Base-by-base conservation (phyloP, 805 yeast species). In the Yarrowia sp. region DNA sequence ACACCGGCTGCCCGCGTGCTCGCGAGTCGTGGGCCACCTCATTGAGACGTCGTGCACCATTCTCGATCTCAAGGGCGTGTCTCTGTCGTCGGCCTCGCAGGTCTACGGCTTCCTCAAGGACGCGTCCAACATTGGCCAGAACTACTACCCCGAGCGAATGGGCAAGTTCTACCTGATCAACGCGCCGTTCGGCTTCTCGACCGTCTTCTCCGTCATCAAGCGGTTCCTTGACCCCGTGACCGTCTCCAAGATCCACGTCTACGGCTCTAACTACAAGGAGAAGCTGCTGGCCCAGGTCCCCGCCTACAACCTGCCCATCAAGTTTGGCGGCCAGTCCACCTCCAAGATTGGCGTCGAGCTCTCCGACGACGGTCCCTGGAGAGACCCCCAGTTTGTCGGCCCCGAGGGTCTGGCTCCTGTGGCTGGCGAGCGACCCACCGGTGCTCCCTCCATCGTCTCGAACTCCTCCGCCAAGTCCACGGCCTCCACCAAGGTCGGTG, bases 121-220 rank as follows among this genome's bases (percentile, higher is more conserved):
- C 76, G 97, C 99, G 9, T 89, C 97, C 13, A 78, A 82, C 70
- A 90, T 94, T 69, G 97, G 98, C 64, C 99, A 94, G 80, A 90
- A 94, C 78, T 93, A 89, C 77, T 94, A 94, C 74, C 99, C 99
- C 14, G 99, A 94, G 80, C 88, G 98, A 76, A 94, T 94, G 99
- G 99, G 99, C 72, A 91, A 89, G 76, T 94, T 93, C 73, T 93
- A 91, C 77, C 78, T 92, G 69, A 90, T 94, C 76, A 94, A 94
- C 72, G 96, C 98, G 0, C 99, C 99, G 66, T 94, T 91, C 72
- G 99, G 99, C 1, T 94, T 94, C 77, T 84, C 97, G 36, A 86
- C 97, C 39, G 97, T 96, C 39, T 94, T 93, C 82, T 84, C 84
- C 73, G 72, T 92, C 62, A 89, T 94, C 79, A 91, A 91, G 78